Conservation (phyloP, 306 rosid species). For the Cucumis hystrix region DNA sequence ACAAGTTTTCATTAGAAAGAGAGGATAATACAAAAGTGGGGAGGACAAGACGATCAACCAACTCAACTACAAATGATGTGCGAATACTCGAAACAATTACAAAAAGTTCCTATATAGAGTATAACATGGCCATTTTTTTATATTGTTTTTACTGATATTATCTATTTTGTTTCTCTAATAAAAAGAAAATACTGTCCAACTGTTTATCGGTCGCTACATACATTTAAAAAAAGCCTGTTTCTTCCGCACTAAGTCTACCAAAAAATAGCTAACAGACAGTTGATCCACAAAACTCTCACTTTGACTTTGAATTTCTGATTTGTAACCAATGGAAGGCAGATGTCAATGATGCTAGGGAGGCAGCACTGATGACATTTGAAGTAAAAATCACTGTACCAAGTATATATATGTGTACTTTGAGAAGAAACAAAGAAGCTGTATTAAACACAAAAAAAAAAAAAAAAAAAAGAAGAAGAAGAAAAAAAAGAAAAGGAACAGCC, state of each 20-base stretch:
- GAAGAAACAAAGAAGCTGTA: too few relatives aligned
- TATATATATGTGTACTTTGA: too few relatives aligned
- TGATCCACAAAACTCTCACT: background rate
- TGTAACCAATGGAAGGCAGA: background rate
- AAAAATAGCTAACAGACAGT: background rate
- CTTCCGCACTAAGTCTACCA: background rate
- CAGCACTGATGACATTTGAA: background rate
- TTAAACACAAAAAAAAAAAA: too few relatives aligned
- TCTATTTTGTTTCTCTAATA: background rate
- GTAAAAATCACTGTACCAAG: background rate
- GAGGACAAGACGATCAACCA: background rate
- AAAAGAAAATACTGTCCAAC: background rate
- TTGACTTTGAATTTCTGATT: background rate
- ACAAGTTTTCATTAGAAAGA: background rate
- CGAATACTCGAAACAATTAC: background rate
- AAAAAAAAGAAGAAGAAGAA: too few relatives aligned
- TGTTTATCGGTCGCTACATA: background rate
- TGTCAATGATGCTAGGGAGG: background rate
- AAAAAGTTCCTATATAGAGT: background rate
- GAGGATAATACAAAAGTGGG: background rate
- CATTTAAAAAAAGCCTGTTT: background rate
- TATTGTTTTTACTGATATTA: too few relatives aligned
- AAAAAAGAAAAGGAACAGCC: too few relatives aligned
- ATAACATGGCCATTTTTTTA: background rate
- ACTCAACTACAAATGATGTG: background rate